Base-by-base conservation (phyloP, 2,329 filamentous ascomycete genomes). In the Penicillium palitans region DNA sequence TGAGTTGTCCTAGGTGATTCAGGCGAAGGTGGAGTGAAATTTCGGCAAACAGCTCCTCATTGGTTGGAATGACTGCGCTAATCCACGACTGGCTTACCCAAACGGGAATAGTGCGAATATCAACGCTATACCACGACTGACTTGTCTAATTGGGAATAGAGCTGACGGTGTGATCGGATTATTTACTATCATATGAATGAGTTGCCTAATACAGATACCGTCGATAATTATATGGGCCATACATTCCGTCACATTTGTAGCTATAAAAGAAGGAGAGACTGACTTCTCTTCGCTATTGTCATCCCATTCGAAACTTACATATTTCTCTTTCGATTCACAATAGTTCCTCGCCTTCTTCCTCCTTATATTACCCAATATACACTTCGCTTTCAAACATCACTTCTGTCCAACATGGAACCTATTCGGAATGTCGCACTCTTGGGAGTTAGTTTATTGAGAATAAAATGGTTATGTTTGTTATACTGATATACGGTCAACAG, bases 391-490 rank as follows among this genome's bases (percentile, higher is more conserved):
- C 17, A 29, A 39, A 10, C 5, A 27, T 19, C 19, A 25, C 17
- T 15, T 19, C 17, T 10, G 24, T 40, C 42, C 9, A 48, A 17
- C 6, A 54, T 54, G 52, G n/a, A 47, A 9, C 31, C 42, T 29
- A 48, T 54, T 13, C 35, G 13, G 12, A 54, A 54, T 6, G 52
- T 54, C 10, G 52, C 52, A 29, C 52, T 54, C 12, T 31, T 54
- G 7, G 52, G 52, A 13, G 52, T 54, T 15, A 47, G 52, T 48
- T 35, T 6, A 10, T 6, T 6, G 4, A 8, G 6, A 6, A 35
- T 9, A 7, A 21, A 27, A 15, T n/a, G 4, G 5, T 21, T 39
- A 7, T 6, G 5, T 37, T 33, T 31, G 15, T 19, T 47, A 39
- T 48, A 47, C 42, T 39, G 13, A 39, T 35, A 19, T 19, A 3